Evolutionary conservation across 2,329 filamentous ascomycete species (phyloP), one percentile per base, ranked within the genome.

Genomic region (Scopulariopsis brevicaulis): DNA sequence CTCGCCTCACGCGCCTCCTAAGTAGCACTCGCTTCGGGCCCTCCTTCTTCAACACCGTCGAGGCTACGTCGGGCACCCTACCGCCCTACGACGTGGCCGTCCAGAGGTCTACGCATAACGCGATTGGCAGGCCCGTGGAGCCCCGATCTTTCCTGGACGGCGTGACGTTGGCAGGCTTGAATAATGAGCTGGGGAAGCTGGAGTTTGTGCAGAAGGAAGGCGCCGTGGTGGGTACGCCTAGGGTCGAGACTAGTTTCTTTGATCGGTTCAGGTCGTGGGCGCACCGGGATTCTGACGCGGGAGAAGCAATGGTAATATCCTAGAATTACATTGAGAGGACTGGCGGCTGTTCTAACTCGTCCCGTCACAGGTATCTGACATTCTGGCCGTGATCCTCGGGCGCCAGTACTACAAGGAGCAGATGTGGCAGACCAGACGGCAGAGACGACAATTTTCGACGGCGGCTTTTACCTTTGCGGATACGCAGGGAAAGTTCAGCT

Each of bases 381-480:
- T 58, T 15, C 59, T 60, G 8, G 32, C 34, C 4, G 37, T 37
- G 18, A 35, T 60, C 15, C 56, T 60, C 3, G 56, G 59, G 2
- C 24, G 35, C 4, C 56, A 60, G 43, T 60, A 60, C 20, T 24
- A 60, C 32, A 15, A 43, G n/a, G 34, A 52, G 28, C n/a, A 22
- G 2, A 60, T 60, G 56, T 60, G 56, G 56, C 37, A 50, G 14
- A 6, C 35, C 1, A 32, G 37, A 2, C 28, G 40, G 37, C 24
- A 22, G 15, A 55, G 48, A 28, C 55, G 53, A 14, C 34, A 18
- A 25, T 10, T 34, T 4, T 34, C 32, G 18, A 7, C 18, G 7
- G 53, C 56, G 12, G 46, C 59, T 2, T 60, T 60, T 34, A 55
- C 35, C n/a, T 60, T 60, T 8, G 43, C 48, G 15, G 59, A 60